Evolutionary conservation across 2,329 filamentous ascomycete species (phyloP).

Genomic region (Nectriaceae sp.): DNA sequence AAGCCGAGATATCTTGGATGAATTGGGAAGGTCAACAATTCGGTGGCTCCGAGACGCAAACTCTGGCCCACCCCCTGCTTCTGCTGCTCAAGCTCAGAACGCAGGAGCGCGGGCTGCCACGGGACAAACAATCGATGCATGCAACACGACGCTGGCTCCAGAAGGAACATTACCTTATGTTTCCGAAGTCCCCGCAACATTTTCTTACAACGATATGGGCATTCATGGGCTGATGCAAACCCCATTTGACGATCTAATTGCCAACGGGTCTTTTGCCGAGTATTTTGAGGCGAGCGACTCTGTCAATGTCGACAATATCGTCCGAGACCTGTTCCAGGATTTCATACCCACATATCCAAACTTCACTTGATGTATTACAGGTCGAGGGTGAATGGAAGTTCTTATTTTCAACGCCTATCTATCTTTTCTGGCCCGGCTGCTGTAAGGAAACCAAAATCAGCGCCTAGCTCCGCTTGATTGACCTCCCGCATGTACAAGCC

Average conservation of each 20-base stretch:
- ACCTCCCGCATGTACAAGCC: constrained; percentile 61
- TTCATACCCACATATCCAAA: constrained; percentile 34
- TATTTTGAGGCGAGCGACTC: constrained; percentile 31
- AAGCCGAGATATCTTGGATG: constrained; percentile 46
- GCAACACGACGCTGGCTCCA: constrained; percentile 5
- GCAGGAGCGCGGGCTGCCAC: background rate
- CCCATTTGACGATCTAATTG: constrained; percentile 26
- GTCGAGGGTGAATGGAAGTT: background rate
- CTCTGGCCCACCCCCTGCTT: background rate
- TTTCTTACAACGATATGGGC: background rate
- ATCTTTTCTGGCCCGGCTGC: constrained; percentile 36
- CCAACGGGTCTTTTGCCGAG: constrained; percentile 28
- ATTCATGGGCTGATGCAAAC: constrained; percentile 16
- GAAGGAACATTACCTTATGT: constrained; percentile 5
- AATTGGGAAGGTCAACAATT: constrained; percentile 34
- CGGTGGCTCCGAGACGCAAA: constrained; percentile 27
- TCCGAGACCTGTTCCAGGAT: constrained; percentile 38
- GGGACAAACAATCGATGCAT: background rate
- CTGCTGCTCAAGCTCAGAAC: background rate
- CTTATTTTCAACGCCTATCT: background rate
- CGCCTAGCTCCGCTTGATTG: constrained; percentile 60
- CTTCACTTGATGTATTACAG: constrained; percentile 2
- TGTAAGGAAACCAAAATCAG: constrained; percentile 64
- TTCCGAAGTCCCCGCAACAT: background rate
- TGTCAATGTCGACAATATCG: constrained; percentile 34